These are phyloP conservation scores for Coix lacrymajobi DNA, from an alignment of 176 grass and related monocot genomes.

Conservation along the genomic window DNA sequence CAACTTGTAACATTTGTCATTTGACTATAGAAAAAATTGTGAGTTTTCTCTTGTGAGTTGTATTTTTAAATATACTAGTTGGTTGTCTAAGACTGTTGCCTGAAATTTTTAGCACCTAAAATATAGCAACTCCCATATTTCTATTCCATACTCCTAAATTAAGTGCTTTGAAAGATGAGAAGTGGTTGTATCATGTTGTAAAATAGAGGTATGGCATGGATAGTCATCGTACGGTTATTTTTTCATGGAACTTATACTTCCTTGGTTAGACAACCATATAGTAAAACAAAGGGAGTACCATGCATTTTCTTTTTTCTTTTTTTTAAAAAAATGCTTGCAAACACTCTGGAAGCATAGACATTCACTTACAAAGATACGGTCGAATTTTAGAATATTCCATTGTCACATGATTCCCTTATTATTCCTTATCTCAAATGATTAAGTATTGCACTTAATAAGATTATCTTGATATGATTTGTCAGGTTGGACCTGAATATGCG, in stretches of 20 bases:
- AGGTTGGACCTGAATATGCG: conserved; percentile 95
- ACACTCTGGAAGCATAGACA: neutral
- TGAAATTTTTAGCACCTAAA: too few species aligned
- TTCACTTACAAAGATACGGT: neutral
- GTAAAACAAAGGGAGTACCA: neutral
- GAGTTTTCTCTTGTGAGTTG: too few species aligned
- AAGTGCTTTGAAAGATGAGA: neutral
- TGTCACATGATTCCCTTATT: neutral
- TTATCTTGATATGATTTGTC: conserved; percentile 1
- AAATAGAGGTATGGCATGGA: neutral
- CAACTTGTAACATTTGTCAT: too few species aligned
- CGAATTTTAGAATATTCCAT: neutral
- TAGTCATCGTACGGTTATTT: neutral
- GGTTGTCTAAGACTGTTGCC: too few species aligned
- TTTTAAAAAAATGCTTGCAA: neutral
- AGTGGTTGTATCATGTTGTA: neutral
- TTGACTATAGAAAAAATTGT: too few species aligned
- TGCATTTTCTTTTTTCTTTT: neutral
- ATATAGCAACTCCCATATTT: too few species aligned
- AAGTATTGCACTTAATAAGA: neutral
- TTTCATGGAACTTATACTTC: neutral
- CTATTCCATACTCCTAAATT: neutral
- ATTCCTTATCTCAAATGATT: conserved; percentile 1
- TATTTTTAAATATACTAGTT: too few species aligned
- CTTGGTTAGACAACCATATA: neutral